Evolutionary conservation across 129 eudicot genomes (phyloP), one percentile per base, ranked within the genome.

Genomic region (Oenanthe sinensis): DNA sequence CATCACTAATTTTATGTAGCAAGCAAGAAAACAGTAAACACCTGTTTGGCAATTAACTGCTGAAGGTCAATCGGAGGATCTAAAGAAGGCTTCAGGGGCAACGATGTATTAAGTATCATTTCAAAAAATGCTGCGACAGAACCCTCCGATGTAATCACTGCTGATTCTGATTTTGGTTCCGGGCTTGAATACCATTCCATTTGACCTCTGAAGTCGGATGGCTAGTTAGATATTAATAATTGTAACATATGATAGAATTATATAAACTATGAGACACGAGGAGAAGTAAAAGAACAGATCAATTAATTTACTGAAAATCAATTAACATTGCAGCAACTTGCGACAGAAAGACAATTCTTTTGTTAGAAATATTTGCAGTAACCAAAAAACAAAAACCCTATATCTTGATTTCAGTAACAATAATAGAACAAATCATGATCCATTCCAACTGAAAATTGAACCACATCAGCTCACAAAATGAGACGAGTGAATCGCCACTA

Each of bases 121-220:
- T 84, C 83, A 44, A 84, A 43, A 2, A 80, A 79, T 2, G 86
- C 83, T 26, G 42, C 13, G 7, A 83, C 30, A 45, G 58, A 62
- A 22, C 79, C 82, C 79, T 83, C 40, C 8, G 79, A 26, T 15
- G 76, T 77, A 30, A 47, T 78, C 76, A 46, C 79, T 62, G 24
- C 78, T 78, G 81, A 17, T 49, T 19, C 78, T 78, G 81, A 17
- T 49, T 19, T 14, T 65, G 49, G 17, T 75, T 30, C 44, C 2
- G 78, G 55, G 8, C 44, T 47, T 19, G 44, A 75, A 20, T 26
- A 26, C 8, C 3, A 28, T 48, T 15, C 63, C 78, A 75, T 73
- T 73, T 24, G 22, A 73, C 36, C 54, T 44, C 26, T 42, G 49
- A 44, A 42, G 2, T 20, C 1, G 9, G 30, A 17, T n/a, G 54